Evolutionary conservation across 768 basidiomycete genomes (phyloP).

Genomic region (Cyclocybe cylindracea): DNA sequence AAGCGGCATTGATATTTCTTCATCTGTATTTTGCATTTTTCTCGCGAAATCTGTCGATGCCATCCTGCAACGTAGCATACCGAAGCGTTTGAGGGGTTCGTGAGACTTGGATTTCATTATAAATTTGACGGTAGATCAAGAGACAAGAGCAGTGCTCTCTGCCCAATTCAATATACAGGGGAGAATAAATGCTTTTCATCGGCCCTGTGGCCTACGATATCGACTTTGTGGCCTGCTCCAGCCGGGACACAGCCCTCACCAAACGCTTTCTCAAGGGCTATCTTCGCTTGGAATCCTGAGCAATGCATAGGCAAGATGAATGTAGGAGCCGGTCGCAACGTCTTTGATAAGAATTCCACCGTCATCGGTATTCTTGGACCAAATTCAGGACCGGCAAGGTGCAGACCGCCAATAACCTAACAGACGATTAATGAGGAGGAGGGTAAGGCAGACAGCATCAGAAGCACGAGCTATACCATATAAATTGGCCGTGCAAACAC

Average conservation of each 20-base stretch:
- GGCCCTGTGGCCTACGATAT: conserved; percentile 49
- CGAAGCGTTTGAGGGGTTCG: neutral
- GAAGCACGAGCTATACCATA: conserved; percentile 49
- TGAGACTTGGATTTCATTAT: neutral
- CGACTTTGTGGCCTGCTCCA: conserved; percentile 69
- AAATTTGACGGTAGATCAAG: neutral
- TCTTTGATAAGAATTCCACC: conserved; percentile 65
- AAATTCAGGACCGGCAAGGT: conserved; percentile 75
- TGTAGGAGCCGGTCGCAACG: conserved; percentile 60
- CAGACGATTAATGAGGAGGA: neutral
- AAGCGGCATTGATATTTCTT: too few species aligned
- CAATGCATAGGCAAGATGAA: conserved; percentile 87
- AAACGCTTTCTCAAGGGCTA: conserved; percentile 66
- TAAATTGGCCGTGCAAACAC: conserved; percentile 69
- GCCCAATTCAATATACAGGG: conserved; percentile 21
- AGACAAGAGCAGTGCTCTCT: neutral
- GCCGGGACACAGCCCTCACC: conserved; percentile 80
- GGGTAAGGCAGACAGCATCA: neutral
- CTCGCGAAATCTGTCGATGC: neutral
- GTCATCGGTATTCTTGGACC: conserved; percentile 66
- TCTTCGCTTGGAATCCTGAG: conserved; percentile 75
- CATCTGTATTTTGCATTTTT: too few species aligned
- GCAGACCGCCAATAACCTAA: conserved; percentile 79
- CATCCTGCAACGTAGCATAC: neutral
- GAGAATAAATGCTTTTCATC: conserved; percentile 39